Evolutionary conservation across 139 green algal genomes (phyloP), one percentile per base, ranked within the genome.

Genomic region (Picochlorum sp.): DNA sequence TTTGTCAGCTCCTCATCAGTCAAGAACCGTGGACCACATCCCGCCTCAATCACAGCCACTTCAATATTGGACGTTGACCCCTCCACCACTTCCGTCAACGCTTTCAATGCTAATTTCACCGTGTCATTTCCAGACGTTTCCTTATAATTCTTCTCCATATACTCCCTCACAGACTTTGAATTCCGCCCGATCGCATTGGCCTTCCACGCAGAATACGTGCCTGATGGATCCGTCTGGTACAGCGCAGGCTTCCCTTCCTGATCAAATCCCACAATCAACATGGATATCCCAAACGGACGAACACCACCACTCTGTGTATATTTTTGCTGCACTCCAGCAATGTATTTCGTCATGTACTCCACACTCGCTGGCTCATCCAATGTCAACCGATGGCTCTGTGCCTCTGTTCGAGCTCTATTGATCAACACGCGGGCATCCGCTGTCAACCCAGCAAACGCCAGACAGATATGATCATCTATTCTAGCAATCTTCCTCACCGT

Each of bases 221-320:
- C 94, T 6, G 83, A 92, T 20, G 94, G 94, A 66, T 99, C 94
- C 28, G 94, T 99, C 78, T 99, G 90, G 71, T 89, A 98, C 59
- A 99, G 80, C 1, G 67, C 73, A 13, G 89, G 90, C 60, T 75
- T 68, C 10, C 86, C 83, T 4, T 70, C 30, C 0, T 67, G 71
- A 60, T 92, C 86, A 62, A 97, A 97, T 18, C 92, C 92, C 18
- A 90, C 87, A 51, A 99, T 92, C 16, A 99, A 84, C 16, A 92
- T 97, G 45, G 88, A 96, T 58, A 99, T 96, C 63, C 94, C 94
- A 77, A 98, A 99, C 16, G 94, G 94, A 6, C 94, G 80, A 58
- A 96, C 88, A 50, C 94, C 94, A 14, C 94, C 91, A 62, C 83
- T 95, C 79, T 99, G 92, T 26, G 92, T 97, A 82, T 97, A 98